These are phyloP conservation scores for Peronospora farinosa DNA, from an alignment of 352 stramenopile genomes.

Conservation along the genomic window DNA sequence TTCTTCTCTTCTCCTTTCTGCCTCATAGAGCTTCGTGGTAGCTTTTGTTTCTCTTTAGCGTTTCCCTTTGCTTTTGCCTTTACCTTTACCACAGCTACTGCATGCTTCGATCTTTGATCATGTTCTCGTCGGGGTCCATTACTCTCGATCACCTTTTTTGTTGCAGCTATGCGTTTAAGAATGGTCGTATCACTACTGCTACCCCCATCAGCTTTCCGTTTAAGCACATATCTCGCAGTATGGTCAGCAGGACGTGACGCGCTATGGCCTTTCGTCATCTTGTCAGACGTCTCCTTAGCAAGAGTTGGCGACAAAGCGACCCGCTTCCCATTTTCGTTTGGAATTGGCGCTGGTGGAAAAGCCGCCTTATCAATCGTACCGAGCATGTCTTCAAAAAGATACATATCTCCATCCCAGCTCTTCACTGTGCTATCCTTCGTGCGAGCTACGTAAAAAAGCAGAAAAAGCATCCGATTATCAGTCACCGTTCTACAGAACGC, in stretches of 20 bases:
- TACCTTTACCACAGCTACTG: not conserved
- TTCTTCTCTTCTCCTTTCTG: constrained; percentile 18
- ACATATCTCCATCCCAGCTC: constrained; percentile 53
- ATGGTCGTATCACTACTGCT: constrained; percentile 6
- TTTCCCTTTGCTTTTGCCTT: constrained; percentile 5
- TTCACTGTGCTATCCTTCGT: constrained; percentile 23
- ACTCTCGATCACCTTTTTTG: constrained; percentile 4
- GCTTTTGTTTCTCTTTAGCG: constrained; percentile 4
- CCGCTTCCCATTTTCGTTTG: constrained; percentile 1
- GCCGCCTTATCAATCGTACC: constrained; percentile 21
- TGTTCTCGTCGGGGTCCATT: constrained; percentile 1
- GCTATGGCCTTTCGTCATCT: constrained; percentile 6
- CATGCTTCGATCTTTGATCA: constrained; percentile 12
- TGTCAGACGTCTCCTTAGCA: constrained; percentile 7
- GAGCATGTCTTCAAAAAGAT: constrained; percentile 49
- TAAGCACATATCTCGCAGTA: constrained; percentile 10
- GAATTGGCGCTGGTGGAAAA: constrained; percentile 14
- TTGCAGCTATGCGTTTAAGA: constrained; percentile 1
- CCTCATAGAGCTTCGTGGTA: constrained; percentile 14
- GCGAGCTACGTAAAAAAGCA: constrained; percentile 14
- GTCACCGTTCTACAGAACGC: not conserved
- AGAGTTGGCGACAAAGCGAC: not conserved
- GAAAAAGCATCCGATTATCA: not conserved
- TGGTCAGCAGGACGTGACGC: constrained; percentile 1
- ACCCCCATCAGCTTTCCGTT: constrained; percentile 10